These are phyloP conservation scores for Exophiala oligosperma DNA, from an alignment of 2,329 filamentous ascomycete genomes.

Conservation along the genomic window DNA sequence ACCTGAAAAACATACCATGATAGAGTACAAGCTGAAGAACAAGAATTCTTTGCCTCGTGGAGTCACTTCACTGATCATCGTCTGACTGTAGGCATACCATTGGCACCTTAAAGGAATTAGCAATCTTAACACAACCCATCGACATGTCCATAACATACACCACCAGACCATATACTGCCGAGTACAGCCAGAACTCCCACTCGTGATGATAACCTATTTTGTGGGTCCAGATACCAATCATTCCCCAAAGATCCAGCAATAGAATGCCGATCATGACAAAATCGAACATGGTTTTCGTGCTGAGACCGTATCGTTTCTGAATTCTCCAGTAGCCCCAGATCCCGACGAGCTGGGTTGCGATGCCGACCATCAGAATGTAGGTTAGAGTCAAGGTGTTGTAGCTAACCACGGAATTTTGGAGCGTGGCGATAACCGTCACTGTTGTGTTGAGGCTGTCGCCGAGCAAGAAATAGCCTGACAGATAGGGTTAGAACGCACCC, in stretches of 20 bases:
- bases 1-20: constrained; percentile 32
- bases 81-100: constrained; percentile 72
- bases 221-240: constrained; percentile 59
- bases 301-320: constrained; percentile 59
- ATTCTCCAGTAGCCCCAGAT: constrained; percentile 63
- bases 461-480: constrained; percentile 61
- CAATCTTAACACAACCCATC: too few species aligned
- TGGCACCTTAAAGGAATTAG: constrained; percentile 37
- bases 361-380: constrained; percentile 67
- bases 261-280: constrained; percentile 62
- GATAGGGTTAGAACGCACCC: not conserved
- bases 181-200: constrained; percentile 56
- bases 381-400: constrained; percentile 66
- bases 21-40: constrained; percentile 27
- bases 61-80: constrained; percentile 70
- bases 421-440: constrained; percentile 65
- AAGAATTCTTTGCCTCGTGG: constrained; percentile 62
- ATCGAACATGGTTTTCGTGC: constrained; percentile 70
- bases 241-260: constrained; percentile 58
- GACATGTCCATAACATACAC: constrained; percentile 27
- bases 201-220: constrained; percentile 54
- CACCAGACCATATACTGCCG: constrained; percentile 63
- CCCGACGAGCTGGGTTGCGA: constrained; percentile 62
- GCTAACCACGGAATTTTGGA: constrained; percentile 65
- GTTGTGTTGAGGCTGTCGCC: constrained; percentile 71